Conservation (phyloP, 106 monocot genomes). For the Agapanthus africanus region DNA sequence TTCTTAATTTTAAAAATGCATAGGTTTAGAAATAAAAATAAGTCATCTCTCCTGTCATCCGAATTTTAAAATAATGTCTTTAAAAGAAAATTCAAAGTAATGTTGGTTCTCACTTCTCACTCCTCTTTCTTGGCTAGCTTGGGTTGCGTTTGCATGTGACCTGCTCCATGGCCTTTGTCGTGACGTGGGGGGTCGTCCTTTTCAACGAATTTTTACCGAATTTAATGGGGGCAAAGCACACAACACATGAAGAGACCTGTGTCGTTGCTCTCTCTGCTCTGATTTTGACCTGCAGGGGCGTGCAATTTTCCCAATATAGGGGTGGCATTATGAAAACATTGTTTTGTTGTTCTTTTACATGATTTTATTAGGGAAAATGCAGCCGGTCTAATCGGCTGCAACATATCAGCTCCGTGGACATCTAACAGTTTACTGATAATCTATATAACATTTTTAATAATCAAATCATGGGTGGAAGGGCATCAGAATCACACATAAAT, state of each 20-base stretch:
- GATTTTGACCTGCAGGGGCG: not conserved
- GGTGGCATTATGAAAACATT: not conserved
- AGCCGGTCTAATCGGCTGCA: no score
- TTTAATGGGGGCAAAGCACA: not conserved
- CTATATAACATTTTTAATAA: no score
- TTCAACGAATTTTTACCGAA: not conserved
- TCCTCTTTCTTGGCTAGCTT: not conserved
- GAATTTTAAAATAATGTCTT: not conserved
- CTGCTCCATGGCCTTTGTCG: not conserved
- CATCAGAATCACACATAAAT: no score
- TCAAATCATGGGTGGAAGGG: no score
- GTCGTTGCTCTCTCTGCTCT: not conserved
- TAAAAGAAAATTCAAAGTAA: no score
- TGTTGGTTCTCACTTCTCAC: not conserved
- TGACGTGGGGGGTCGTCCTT: not conserved
- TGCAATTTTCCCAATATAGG: not conserved
- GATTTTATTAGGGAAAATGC: no score
- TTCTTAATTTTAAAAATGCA: no score
- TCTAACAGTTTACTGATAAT: no score
- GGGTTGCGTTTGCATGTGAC: slow-evolving; percentile 2
- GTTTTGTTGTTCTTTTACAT: not conserved
- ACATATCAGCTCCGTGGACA: no score
- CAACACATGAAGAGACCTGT: not conserved
- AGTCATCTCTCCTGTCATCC: no score
- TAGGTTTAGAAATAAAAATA: no score